A percentile compares a stretch with the other conserved stretches of the same genome.
Evolutionary conservation across 306 rosid species (phyloP).

Genomic region (Castanospermum australe): DNA sequence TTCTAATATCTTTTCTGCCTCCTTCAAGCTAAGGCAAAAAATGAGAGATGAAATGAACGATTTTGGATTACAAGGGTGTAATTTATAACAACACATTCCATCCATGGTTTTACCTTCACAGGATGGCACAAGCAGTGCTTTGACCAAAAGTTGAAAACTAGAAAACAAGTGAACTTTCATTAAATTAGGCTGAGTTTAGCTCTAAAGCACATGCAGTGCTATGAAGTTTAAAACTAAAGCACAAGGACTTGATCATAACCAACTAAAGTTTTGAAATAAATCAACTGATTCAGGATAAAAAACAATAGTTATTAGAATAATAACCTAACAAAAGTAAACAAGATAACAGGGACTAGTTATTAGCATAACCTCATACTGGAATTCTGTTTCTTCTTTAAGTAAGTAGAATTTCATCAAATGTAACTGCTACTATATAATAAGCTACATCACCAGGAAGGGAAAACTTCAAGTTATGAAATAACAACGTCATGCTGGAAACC

Average conservation of each 20-base stretch:
- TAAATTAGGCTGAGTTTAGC: background rate
- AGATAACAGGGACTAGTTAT: conserved; percentile 28
- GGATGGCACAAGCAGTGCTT: background rate
- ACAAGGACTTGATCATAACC: too few relatives aligned
- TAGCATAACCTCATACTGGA: conserved; percentile 36
- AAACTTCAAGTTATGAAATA: conserved; percentile 14
- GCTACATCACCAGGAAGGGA: conserved; percentile 24
- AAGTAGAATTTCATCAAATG: conserved; percentile 31
- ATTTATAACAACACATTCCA: background rate
- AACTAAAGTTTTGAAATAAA: conserved; percentile 22
- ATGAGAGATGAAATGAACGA: background rate
- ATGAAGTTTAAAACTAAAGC: conserved; percentile 1
- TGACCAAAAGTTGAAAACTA: background rate
- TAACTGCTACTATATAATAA: conserved; percentile 30
- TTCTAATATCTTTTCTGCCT: background rate
- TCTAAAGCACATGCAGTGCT: background rate
- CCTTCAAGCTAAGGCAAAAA: conserved; percentile 6
- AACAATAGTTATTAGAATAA: conserved; percentile 17
- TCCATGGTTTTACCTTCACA: background rate
- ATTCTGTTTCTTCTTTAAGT: conserved; percentile 29
- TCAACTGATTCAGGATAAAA: background rate
- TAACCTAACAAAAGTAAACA: conserved; percentile 28
- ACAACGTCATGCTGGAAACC: background rate
- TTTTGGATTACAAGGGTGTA: background rate
- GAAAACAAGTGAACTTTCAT: background rate